Evolutionary conservation across 2,329 filamentous ascomycete genomes (phyloP), one percentile per base, ranked within the genome.

Genomic region (Xylaria sp.): DNA sequence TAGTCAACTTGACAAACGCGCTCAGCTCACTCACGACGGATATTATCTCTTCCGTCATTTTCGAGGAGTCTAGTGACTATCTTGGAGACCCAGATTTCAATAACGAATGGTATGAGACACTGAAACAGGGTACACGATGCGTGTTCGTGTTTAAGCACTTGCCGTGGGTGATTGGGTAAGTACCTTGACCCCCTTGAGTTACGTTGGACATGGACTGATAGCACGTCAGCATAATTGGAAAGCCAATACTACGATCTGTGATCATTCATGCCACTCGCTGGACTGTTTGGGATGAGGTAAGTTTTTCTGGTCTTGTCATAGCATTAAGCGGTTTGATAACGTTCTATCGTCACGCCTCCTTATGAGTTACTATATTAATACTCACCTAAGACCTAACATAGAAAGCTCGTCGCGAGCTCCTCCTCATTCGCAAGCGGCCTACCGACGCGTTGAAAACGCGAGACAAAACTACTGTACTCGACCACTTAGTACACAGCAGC

Each of bases 11-110:
- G 10, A 42, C 53, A 42, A 59, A 59, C 5, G 53, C 62, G 40
- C 48, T 64, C 5, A 58, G 53, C 6, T 64, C 62, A 23, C 62
- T 64, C 29, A 64, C 61, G 40, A 64, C 61, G 9, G 53, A 58
- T 44, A 40, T 64, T 29, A 64, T 64, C 9, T 64, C 61, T 1
- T 64, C 61, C 3, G 25, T 58, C 23, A 64, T 64, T 21, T 64
- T 64, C 13, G 61, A 64, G 23, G 61, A 64, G 23, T 53, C 61
- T 2, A 64, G 61, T 32, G 61, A 64, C 50, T 64, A 64, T 25
- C 61, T 64, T 16, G 61, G 61, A 23, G 61, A 64, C 23, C 61
- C 61, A n/a, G 42, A 58, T 18, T 64, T 58, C 32, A 64, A 64
- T 23, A 42, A 32, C 21, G 61, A 64, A 21, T 64, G 61, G 61